Evolutionary conservation across 257 asterid species (phyloP), one percentile per base, ranked within the genome.

Genomic region (Solanum peruvianum): DNA sequence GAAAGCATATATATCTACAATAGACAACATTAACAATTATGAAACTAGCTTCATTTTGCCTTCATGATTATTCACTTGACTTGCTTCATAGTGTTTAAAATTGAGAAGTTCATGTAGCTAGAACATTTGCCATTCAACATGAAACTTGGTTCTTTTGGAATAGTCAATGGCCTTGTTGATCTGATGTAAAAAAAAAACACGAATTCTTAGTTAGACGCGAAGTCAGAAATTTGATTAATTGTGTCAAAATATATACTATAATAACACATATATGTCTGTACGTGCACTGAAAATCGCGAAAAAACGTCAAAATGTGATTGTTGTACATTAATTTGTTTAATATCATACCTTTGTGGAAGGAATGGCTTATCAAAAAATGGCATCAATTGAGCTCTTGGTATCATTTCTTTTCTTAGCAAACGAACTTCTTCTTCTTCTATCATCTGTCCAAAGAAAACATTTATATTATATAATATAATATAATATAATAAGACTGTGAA

Each of bases 361-460:
- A 95, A 95, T 11, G 98, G 98, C 87, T 87, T 92, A 70, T 94
- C 97, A 45, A 95, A 95, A 58, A 91, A 73, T 21, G 98, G 98
- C 98, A 94, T 95, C 88, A 93, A 86, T 62, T 95, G 98, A 21
- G 98, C 98, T 94, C 98, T 92, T 33, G 98, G 98, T 60, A 95
- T 86, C 98, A 94, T 92, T 90, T 94, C 95, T 70, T 88, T 93
- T 88, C 98, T 94, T 81, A 95, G 89, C 91, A 89, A 88, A 71
- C 89, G 91, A 39, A 95, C 93, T 91, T 95, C 97, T 89, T 94
- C 98, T 87, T 94, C 96, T 88, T 95, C 97, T 31, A 95, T 92
- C 82, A 91, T 91, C 97, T 93, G 89, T 49, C 49, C 82, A 45
- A 64, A 85, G 82, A 78, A 39, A 84, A 84, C 72, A 11, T 83